These are phyloP conservation scores for Blumeria graminis DNA, from an alignment of 2,329 filamentous ascomycete genomes.

Conservation along the genomic window DNA sequence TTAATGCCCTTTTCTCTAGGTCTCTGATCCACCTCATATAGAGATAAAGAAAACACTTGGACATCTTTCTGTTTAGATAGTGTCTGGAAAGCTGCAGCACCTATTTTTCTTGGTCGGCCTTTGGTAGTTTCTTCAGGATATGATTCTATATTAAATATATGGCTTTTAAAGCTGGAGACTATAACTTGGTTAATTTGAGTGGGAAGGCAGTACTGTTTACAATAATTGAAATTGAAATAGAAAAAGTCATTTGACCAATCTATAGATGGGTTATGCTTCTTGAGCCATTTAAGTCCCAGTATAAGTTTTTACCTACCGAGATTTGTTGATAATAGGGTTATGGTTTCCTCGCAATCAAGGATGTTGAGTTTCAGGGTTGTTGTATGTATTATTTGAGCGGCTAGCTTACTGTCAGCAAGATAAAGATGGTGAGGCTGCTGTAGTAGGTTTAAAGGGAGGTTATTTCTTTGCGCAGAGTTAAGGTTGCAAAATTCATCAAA, in stretches of 20 bases:
- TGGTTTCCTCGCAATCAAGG: background rate
- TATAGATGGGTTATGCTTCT: background rate
- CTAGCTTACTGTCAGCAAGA: background rate
- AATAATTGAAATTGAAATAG: background rate
- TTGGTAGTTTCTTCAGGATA: background rate
- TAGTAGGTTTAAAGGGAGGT: background rate
- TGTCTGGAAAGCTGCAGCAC: background rate
- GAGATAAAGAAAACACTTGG: background rate
- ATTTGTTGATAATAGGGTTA: background rate
- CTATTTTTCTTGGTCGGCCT: background rate
- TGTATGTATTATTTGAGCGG: background rate
- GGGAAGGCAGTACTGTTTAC: background rate
- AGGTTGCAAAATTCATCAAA: slow-evolving; percentile 1
- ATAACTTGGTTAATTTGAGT: background rate
- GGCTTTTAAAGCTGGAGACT: background rate
- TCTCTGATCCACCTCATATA: background rate
- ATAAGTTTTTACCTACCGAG: background rate
- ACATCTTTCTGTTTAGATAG: background rate
- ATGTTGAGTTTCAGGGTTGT: background rate
- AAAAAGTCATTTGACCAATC: background rate
- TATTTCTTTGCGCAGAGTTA: slow-evolving; percentile 1
- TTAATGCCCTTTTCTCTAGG: background rate
- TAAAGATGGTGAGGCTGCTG: background rate
- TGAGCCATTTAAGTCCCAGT: background rate
- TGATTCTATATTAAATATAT: background rate